Evolutionary conservation across 805 yeast genomes (phyloP).

Genomic region (Candida morakotiae): DNA sequence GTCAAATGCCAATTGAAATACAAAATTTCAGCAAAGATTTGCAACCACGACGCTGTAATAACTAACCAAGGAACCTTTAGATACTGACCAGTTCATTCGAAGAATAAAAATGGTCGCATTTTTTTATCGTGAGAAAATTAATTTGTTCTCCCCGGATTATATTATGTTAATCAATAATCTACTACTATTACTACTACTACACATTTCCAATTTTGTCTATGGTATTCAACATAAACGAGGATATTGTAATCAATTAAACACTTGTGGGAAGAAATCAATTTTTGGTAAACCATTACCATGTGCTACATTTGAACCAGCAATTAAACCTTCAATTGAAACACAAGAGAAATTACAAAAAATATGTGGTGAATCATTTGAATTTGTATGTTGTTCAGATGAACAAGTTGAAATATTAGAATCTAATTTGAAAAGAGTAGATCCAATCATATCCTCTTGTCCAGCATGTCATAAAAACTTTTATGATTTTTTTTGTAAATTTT

Average conservation of each 20-base stretch:
- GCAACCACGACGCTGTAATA: too few relatives aligned
- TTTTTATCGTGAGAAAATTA: too few relatives aligned
- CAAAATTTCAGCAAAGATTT: too few relatives aligned
- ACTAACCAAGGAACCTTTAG: too few relatives aligned
- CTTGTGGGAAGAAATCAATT: constrained; percentile 74
- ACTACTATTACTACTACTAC: constrained; percentile 1
- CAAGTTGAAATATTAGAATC: constrained; percentile 57
- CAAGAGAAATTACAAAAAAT: constrained; percentile 45
- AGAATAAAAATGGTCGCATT: too few relatives aligned
- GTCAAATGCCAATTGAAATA: too few relatives aligned
- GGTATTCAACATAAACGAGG: constrained; percentile 39
- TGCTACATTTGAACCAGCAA: constrained; percentile 52
- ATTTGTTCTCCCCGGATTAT: background rate
- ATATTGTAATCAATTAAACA: constrained; percentile 53
- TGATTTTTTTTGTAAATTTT: constrained; percentile 79
- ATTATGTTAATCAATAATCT: background rate
- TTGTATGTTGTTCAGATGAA: constrained; percentile 65
- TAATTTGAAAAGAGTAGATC: constrained; percentile 43
- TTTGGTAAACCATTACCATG: constrained; percentile 84
- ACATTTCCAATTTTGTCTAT: too few relatives aligned
- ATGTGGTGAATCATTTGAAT: constrained; percentile 69
- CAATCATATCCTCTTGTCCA: constrained; percentile 58
- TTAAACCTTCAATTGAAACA: constrained; percentile 42
- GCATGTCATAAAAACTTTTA: constrained; percentile 87
- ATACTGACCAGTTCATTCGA: too few relatives aligned